Conservation (phyloP, 495 filamentous ascomycete species). For the Penicillium roqueforti region DNA sequence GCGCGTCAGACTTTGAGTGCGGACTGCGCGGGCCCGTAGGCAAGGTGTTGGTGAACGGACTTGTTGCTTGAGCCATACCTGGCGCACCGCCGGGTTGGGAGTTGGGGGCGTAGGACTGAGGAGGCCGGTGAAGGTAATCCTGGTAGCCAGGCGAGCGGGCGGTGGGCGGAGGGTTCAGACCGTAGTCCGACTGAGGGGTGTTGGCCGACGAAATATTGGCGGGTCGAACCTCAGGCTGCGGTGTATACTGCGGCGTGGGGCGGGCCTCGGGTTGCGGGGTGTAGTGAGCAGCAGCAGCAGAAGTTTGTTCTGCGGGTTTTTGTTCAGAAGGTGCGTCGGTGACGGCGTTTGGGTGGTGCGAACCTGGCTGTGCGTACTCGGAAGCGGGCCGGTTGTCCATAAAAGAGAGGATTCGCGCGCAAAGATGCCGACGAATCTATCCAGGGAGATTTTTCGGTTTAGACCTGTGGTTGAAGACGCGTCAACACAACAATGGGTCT, state of each 20-base stretch:
- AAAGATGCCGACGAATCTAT: slow-evolving; percentile 12
- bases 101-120: slow-evolving; percentile 64
- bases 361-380: slow-evolving; percentile 99
- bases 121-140: slow-evolving; percentile 63
- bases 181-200: slow-evolving; percentile 86
- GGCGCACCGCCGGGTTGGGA: slow-evolving; percentile 70
- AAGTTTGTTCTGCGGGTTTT: slow-evolving; percentile 77
- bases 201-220: slow-evolving; percentile 62
- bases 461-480: slow-evolving; percentile 15
- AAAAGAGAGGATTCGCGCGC: slow-evolving; percentile 30
- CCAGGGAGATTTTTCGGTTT: slow-evolving; percentile 3
- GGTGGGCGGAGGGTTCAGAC: slow-evolving; percentile 64
- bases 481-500: slow-evolving; percentile 10
- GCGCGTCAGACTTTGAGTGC: slow-evolving; percentile 85
- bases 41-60: slow-evolving; percentile 78
- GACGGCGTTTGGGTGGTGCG: slow-evolving; percentile 61
- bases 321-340: slow-evolving; percentile 68
- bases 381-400: slow-evolving; percentile 86
- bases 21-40: slow-evolving; percentile 61
- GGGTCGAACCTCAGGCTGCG: slow-evolving; percentile 73
- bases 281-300: slow-evolving; percentile 62
- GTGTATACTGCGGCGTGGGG: slow-evolving; percentile 50
- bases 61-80: slow-evolving; percentile 96
- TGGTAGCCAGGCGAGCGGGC: slow-evolving; percentile 70
- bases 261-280: slow-evolving; percentile 46